Evolutionary conservation across 2,329 filamentous ascomycete genomes (phyloP).

Genomic region (Aspergillus sclerotialis): DNA sequence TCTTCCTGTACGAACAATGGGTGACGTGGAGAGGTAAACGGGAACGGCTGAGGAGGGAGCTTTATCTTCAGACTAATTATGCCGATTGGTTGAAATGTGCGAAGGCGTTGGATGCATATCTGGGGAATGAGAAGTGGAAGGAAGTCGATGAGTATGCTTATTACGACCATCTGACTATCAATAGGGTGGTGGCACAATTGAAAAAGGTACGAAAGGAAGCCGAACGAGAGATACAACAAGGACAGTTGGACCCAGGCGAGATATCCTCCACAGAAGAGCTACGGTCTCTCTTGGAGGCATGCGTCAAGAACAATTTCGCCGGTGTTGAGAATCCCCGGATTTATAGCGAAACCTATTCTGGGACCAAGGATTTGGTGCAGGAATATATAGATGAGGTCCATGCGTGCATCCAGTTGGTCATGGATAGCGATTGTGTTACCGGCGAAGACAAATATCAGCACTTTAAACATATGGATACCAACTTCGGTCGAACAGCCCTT

Average conservation of each 20-base stretch:
- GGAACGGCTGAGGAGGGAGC: constrained; percentile 60
- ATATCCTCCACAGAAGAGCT: constrained; percentile 64
- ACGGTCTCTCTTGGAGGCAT: constrained; percentile 71
- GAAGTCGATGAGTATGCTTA: constrained; percentile 56
- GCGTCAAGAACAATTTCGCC: constrained; percentile 95
- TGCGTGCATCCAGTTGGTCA: constrained; percentile 58
- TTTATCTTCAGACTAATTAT: constrained; percentile 69
- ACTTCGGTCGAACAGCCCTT: constrained; percentile 85
- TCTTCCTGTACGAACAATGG: constrained; percentile 85
- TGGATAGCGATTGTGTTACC: constrained; percentile 59
- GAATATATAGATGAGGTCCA: constrained; percentile 70
- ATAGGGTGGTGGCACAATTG: constrained; percentile 69
- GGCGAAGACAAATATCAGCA: constrained; percentile 68
- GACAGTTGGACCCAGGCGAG: constrained; percentile 16
- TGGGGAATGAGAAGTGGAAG: constrained; percentile 60
- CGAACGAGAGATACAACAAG: constrained; percentile 29
- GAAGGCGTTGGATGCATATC: constrained; percentile 67
- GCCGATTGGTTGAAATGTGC: constrained; percentile 77
- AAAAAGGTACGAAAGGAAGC: constrained; percentile 36
- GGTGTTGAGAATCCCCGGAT: constrained; percentile 87
- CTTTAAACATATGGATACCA: constrained; percentile 83
- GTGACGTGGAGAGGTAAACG: constrained; percentile 81
- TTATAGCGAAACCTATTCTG: constrained; percentile 97
- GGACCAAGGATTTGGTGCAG: constrained; percentile 92
- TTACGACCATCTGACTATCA: constrained; percentile 83